Evolutionary conservation across 306 rosid genomes (phyloP).

Genomic region (Aeschynomene evenia): DNA sequence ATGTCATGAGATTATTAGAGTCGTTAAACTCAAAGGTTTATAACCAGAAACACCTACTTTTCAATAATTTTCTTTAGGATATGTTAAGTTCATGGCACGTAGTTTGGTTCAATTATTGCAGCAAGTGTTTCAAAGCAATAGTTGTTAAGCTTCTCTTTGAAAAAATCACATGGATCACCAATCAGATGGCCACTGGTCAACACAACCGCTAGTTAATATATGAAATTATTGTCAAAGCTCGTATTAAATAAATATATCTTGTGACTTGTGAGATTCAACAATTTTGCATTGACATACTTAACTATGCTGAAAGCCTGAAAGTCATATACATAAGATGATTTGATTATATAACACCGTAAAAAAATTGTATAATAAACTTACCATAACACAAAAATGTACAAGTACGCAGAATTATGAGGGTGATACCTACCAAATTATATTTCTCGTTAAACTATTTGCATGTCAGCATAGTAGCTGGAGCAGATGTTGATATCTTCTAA

Average conservation of each 20-base stretch:
- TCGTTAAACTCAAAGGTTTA: neutral
- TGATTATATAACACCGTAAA: too few relatives aligned
- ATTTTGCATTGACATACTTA: neutral
- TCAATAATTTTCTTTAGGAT: neutral
- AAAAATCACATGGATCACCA: neutral
- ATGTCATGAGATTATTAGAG: neutral
- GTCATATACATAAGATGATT: too few relatives aligned
- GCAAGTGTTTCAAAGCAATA: neutral
- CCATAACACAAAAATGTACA: too few relatives aligned
- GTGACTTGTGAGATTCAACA: neutral
- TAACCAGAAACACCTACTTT: neutral
- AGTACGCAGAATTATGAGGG: neutral
- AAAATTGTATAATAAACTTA: too few relatives aligned
- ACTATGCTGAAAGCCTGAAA: too few relatives aligned
- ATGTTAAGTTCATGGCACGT: slow-evolving; percentile 9
- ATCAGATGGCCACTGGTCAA: neutral
- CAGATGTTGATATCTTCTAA: slow-evolving; percentile 8
- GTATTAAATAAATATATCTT: too few relatives aligned
- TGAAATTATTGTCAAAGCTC: neutral
- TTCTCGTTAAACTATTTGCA: neutral
- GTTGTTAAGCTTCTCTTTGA: neutral
- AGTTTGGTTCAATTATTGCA: neutral
- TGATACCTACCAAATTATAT: neutral
- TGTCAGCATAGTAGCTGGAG: neutral
- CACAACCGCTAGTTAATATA: neutral